phyloP scores from a whole-genome alignment of 2,329 filamentous ascomycete genomes.

The Colletotrichum gigasporum region DNA sequence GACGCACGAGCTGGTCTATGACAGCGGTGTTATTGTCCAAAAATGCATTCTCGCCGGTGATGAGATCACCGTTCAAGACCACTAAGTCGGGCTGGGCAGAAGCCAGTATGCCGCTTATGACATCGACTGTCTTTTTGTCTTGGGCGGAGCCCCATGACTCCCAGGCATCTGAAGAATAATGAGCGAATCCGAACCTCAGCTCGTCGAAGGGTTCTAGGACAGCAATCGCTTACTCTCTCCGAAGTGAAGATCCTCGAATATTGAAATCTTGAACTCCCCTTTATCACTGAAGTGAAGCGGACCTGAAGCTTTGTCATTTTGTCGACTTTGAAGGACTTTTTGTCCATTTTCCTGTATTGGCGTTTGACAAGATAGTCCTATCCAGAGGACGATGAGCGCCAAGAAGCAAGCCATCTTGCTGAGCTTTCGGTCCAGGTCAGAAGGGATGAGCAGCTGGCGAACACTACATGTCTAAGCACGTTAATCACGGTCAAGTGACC shows the following conservation, averaged over 20 bases:
- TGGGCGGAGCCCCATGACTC: slow-evolving; percentile 57
- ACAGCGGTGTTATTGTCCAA: slow-evolving; percentile 65
- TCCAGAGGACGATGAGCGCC: not conserved
- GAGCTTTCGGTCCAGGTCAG: not conserved
- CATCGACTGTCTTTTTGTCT: slow-evolving; percentile 64
- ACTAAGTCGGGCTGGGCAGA: slow-evolving; percentile 64
- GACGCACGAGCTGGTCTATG: slow-evolving; percentile 66
- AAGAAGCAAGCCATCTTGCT: not conserved
- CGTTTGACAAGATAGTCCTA: not conserved
- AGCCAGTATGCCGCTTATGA: slow-evolving; percentile 68
- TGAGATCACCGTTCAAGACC: slow-evolving; percentile 76
- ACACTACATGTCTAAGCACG: not conserved
- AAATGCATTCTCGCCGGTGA: slow-evolving; percentile 72
- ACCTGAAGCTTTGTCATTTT: not conserved
- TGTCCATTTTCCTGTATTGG: not conserved
- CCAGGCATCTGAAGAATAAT: slow-evolving; percentile 49
- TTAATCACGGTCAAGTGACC: not conserved
- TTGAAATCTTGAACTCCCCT: slow-evolving; percentile 61
- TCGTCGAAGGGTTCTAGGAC: too few species aligned
- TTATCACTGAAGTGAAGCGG: slow-evolving; percentile 49
- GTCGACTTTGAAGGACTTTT: too few species aligned
- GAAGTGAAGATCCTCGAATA: slow-evolving; percentile 78
- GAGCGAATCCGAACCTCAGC: too few species aligned
- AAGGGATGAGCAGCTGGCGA: too few species aligned
- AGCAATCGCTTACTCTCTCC: slow-evolving; percentile 67